Conservation (phyloP, 352 stramenopile genomes). For the Plasmopara halstedii region DNA sequence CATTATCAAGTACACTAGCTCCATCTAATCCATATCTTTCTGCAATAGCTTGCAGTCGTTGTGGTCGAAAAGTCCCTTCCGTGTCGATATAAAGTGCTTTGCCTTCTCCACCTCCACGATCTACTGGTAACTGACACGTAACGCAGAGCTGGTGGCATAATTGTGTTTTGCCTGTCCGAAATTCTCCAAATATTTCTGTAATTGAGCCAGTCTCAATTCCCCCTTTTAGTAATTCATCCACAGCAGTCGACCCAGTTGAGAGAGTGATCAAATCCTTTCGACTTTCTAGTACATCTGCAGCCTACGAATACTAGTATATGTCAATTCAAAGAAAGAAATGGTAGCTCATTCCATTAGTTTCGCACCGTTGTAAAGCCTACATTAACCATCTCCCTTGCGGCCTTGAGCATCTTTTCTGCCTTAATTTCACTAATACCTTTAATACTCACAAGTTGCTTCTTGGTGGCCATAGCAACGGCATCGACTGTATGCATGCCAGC, state of each 20-base stretch:
- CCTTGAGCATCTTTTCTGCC: conserved; percentile 97
- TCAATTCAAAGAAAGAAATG: conserved; percentile 1
- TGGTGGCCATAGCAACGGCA: conserved; percentile 95
- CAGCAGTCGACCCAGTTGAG: conserved; percentile 87
- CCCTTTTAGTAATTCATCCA: conserved; percentile 86
- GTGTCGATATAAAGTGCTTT: conserved; percentile 99
- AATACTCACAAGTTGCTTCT: conserved; percentile 95
- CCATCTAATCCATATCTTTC: conserved; percentile 96
- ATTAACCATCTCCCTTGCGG: conserved; percentile 94
- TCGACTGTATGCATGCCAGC: conserved; percentile 97
- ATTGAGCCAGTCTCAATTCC: conserved; percentile 98
- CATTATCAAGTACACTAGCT: conserved; percentile 97
- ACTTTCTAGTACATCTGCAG: conserved; percentile 80
- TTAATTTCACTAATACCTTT: conserved; percentile 99
- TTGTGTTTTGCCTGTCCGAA: conserved; percentile 99
- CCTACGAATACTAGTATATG: conserved; percentile 35
- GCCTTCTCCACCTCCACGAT: conserved; percentile 96
- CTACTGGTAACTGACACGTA: conserved; percentile 96
- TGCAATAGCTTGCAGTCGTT: conserved; percentile 95
- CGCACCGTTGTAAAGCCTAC: conserved; percentile 98
- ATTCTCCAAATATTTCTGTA: conserved; percentile 98
- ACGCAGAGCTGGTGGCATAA: conserved; percentile 99
- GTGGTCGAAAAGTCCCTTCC: conserved; percentile 97
- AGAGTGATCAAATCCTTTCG: conserved; percentile 92
- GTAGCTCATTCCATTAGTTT: background rate